These are phyloP conservation scores for Symbiodinium natans DNA, from an alignment of 73 alveolate species.

Conservation along the genomic window DNA sequence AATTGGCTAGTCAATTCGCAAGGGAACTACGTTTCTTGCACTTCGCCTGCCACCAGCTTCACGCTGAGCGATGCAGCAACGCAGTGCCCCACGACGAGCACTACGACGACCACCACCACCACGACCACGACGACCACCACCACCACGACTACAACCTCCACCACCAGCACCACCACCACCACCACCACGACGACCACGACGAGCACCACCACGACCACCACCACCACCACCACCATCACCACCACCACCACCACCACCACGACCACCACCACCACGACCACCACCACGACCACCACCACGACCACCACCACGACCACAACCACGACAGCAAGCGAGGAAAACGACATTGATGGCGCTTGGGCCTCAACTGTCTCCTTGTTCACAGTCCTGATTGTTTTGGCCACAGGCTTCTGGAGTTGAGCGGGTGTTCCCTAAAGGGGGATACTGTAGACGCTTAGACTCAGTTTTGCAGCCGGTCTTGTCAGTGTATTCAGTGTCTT, in stretches of 20 bases:
- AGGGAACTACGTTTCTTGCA: not conserved
- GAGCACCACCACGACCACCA: not conserved
- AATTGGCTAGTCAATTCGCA: not conserved
- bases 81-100: not conserved
- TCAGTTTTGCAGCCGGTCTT: too few relatives aligned
- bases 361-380: conserved; percentile 4
- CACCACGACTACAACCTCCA: too few relatives aligned
- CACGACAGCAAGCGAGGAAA: not conserved
- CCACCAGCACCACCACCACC: not conserved
- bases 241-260: not conserved
- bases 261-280: not conserved
- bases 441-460: too few relatives aligned
- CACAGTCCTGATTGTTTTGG: not conserved
- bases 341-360: not conserved
- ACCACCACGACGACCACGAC: not conserved
- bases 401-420: not conserved
- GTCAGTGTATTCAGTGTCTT: too few relatives aligned
- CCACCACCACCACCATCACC: not conserved
- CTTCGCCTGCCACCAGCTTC: not conserved
- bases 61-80: conserved; percentile 12
- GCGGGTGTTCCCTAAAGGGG: too few relatives aligned
- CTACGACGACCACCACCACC: not conserved
- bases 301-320: not conserved
- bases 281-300: not conserved
- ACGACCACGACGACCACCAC: too few relatives aligned